Evolutionary conservation across 345 rosid species (phyloP).

Genomic region (Passiflora organensis): DNA sequence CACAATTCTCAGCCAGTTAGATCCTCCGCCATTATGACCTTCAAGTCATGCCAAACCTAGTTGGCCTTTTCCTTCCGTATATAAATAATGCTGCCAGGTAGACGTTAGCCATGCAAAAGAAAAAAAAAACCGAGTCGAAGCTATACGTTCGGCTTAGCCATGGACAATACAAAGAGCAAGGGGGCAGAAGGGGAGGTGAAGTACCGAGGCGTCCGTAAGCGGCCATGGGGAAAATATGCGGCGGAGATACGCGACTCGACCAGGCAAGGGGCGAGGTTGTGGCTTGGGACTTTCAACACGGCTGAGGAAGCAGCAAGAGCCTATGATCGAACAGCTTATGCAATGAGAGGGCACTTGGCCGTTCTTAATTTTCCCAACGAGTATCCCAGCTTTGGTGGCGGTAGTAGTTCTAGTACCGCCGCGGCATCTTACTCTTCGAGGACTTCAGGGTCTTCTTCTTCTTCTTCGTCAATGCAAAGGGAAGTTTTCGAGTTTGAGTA

Average conservation of each 20-base stretch:
- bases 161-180: slow-evolving; percentile 20
- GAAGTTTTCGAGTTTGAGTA: slow-evolving; percentile 77
- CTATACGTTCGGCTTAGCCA: background rate
- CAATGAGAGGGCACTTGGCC: slow-evolving; percentile 81
- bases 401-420: background rate
- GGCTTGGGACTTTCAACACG: slow-evolving; percentile 86
- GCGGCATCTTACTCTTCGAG: slow-evolving; percentile 14
- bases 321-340: slow-evolving; percentile 73
- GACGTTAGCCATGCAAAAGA: slow-evolving; percentile 27
- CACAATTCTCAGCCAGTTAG: background rate
- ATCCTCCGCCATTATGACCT: slow-evolving; percentile 6
- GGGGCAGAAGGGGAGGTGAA: slow-evolving; percentile 29
- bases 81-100: slow-evolving; percentile 9
- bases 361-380: slow-evolving; percentile 73
- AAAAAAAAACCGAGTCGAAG: background rate
- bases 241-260: slow-evolving; percentile 85
- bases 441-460: background rate
- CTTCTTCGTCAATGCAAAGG: slow-evolving; percentile 25
- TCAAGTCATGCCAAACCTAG: slow-evolving; percentile 1
- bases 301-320: slow-evolving; percentile 93
- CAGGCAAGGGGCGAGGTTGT: slow-evolving; percentile 68
- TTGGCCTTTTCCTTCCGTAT: slow-evolving; percentile 5
- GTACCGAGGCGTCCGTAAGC: slow-evolving; percentile 69
- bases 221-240: slow-evolving; percentile 94
- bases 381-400: slow-evolving; percentile 34